phyloP scores from a whole-genome alignment of 306 rosid species.

The Urtica urens region DNA sequence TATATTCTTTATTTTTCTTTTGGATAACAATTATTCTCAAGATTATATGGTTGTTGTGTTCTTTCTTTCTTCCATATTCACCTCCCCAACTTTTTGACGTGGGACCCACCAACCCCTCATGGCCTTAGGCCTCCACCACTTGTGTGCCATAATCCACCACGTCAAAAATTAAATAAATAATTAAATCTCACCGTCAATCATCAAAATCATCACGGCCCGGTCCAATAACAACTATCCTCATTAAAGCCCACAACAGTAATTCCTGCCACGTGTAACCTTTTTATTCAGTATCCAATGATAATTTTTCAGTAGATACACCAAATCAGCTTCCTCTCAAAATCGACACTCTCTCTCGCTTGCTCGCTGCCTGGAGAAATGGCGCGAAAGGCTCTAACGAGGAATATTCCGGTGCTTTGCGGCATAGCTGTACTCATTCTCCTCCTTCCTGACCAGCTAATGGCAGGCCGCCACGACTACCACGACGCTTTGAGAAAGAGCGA shows the following conservation, averaged over 20 bases:
- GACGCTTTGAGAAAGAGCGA: conserved; percentile 84
- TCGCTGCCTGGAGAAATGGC: conserved; percentile 21
- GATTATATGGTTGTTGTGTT: too few relatives aligned
- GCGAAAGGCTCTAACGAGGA: conserved; percentile 21
- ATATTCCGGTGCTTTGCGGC: conserved; percentile 23
- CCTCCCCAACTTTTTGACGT: too few relatives aligned
- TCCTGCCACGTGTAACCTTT: conserved; percentile 28
- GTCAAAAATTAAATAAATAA: too few relatives aligned
- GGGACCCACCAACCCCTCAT: too few relatives aligned
- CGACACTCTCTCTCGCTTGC: conserved; percentile 12
- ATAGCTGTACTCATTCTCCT: conserved; percentile 25
- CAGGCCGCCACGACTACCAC: conserved; percentile 51
- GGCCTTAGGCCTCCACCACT: conserved; percentile 8
- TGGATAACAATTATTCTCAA: too few relatives aligned
- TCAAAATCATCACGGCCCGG: not conserved
- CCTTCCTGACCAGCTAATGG: too few relatives aligned
- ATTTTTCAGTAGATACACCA: conserved; percentile 23
- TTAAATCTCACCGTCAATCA: conserved; percentile 20
- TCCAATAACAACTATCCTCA: conserved; percentile 26
- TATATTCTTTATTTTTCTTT: too few relatives aligned
- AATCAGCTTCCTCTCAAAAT: not conserved
- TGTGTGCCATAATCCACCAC: conserved; percentile 1
- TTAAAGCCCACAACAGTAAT: conserved; percentile 14
- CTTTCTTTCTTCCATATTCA: too few relatives aligned
- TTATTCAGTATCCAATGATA: conserved; percentile 74